Evolutionary conservation across 306 rosid species (phyloP).

Genomic region (Ormosia semicastrata): DNA sequence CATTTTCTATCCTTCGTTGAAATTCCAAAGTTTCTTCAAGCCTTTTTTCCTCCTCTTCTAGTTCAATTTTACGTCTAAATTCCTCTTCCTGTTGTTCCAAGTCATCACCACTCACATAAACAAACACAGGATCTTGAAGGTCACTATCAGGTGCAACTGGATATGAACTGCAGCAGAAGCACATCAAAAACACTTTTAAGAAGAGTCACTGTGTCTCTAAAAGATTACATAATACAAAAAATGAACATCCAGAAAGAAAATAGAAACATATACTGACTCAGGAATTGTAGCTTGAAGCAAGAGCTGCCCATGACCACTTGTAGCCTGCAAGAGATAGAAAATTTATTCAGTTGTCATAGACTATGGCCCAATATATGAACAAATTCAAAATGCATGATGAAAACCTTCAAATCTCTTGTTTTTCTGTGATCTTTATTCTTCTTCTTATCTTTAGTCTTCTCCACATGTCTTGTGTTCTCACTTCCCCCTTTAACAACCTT

Average conservation of each 20-base stretch:
- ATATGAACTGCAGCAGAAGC: conserved; percentile 60
- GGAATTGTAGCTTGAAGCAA: conserved; percentile 39
- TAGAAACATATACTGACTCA: conserved; percentile 47
- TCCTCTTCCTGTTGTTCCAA: conserved; percentile 76
- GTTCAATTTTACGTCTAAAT: conserved; percentile 69
- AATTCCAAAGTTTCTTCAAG: conserved; percentile 92
- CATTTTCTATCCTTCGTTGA: conserved; percentile 84
- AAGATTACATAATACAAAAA: not conserved
- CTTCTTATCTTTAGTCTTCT: conserved; percentile 88
- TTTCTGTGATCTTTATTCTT: conserved; percentile 76
- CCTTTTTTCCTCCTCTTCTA: conserved; percentile 90
- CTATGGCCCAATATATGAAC: conserved; percentile 28
- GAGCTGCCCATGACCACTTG: conserved; percentile 47
- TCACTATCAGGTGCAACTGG: conserved; percentile 51
- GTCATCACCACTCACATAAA: conserved; percentile 50
- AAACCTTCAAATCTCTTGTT: conserved; percentile 83
- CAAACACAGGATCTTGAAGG: conserved; percentile 54
- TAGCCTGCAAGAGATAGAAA: conserved; percentile 50
- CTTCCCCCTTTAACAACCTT: conserved; percentile 71
- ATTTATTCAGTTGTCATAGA: conserved; percentile 28
- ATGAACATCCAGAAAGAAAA: not conserved
- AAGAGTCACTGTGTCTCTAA: conserved; percentile 13
- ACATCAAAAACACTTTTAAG: conserved; percentile 24
- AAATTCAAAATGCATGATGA: conserved; percentile 26
- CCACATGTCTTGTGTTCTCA: conserved; percentile 60